Evolutionary conservation across 2,329 filamentous ascomycete genomes (phyloP).

Genomic region (Endoconidiophora laricicola): DNA sequence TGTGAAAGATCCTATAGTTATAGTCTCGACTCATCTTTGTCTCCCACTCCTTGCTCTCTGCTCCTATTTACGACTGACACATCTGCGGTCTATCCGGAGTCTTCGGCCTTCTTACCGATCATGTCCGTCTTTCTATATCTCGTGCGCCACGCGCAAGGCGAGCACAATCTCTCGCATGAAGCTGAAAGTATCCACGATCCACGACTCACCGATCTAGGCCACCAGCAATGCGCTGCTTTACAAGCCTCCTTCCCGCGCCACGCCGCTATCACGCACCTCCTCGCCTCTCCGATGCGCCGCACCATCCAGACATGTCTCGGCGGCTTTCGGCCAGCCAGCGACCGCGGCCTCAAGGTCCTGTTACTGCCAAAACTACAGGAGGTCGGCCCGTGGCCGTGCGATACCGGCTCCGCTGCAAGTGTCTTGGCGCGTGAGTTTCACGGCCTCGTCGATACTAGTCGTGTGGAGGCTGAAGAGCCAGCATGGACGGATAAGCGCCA

Average conservation of each 20-base stretch:
- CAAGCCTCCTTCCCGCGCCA: conserved; percentile 47
- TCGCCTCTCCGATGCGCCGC: conserved; percentile 64
- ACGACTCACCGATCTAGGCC: conserved; percentile 57
- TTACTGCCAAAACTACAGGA: conserved; percentile 67
- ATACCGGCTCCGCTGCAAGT: conserved; percentile 46
- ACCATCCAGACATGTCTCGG: conserved; percentile 64
- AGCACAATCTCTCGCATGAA: conserved; percentile 57
- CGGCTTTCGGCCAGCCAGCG: conserved; percentile 43
- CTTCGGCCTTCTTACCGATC: conserved; percentile 3
- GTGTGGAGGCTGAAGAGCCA: conserved; percentile 34
- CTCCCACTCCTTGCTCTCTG: not conserved
- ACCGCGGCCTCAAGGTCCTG: conserved; percentile 27
- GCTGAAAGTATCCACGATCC: conserved; percentile 67
- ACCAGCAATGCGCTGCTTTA: conserved; percentile 54
- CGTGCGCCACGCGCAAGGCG: conserved; percentile 61
- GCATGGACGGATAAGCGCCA: conserved; percentile 53
- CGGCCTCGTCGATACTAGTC: conserved; percentile 42
- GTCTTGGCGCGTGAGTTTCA: conserved; percentile 45
- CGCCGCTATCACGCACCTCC: conserved; percentile 47
- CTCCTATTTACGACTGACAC: not conserved
- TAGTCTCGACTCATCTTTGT: not conserved
- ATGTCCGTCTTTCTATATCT: conserved; percentile 45
- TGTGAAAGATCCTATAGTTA: not conserved
- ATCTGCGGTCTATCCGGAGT: not conserved
- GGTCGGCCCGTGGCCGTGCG: conserved; percentile 56